phyloP scores from a whole-genome alignment of 164 flowering plant species.

The Kingdonia uniflora region DNA sequence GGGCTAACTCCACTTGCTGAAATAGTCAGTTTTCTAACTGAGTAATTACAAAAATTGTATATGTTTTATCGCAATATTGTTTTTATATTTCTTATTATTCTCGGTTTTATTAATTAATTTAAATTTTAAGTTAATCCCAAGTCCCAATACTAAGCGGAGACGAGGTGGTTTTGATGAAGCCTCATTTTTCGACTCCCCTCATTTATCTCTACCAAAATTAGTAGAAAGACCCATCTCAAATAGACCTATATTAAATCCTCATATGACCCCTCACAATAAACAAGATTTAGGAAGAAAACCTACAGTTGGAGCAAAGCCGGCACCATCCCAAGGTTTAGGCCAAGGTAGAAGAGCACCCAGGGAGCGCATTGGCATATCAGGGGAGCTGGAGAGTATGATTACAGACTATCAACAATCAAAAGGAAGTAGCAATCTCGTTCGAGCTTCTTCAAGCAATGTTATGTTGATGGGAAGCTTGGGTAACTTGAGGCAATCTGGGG shows the following conservation, averaged over 20 bases:
- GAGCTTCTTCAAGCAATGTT: slow-evolving; percentile 85
- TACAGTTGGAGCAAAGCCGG: not conserved
- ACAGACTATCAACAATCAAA: slow-evolving; percentile 42
- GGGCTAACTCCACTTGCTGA: too few relatives aligned
- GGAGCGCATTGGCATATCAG: slow-evolving; percentile 47
- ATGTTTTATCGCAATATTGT: too few relatives aligned
- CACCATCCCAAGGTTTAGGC: slow-evolving; percentile 14
- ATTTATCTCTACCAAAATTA: not conserved
- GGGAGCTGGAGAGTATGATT: slow-evolving; percentile 71
- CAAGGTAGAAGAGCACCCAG: slow-evolving; percentile 36
- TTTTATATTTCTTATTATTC: too few relatives aligned
- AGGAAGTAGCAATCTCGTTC: slow-evolving; percentile 39
- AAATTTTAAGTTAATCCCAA: too few relatives aligned
- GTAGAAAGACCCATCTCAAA: not conserved
- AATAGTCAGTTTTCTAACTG: too few relatives aligned
- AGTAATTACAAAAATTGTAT: too few relatives aligned
- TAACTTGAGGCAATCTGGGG: slow-evolving; percentile 49
- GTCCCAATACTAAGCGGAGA: slow-evolving; percentile 28
- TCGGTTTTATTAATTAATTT: too few relatives aligned
- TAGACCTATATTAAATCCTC: slow-evolving; percentile 2
- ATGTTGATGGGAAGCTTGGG: slow-evolving; percentile 75
- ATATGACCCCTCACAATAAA: slow-evolving; percentile 12
- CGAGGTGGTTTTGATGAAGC: slow-evolving; percentile 31
- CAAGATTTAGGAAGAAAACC: slow-evolving; percentile 14
- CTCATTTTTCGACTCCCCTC: slow-evolving; percentile 11